Evolutionary conservation across 1,139 yeast genomes (phyloP).

Genomic region (Hemisphaericaspora xylofermentans): DNA sequence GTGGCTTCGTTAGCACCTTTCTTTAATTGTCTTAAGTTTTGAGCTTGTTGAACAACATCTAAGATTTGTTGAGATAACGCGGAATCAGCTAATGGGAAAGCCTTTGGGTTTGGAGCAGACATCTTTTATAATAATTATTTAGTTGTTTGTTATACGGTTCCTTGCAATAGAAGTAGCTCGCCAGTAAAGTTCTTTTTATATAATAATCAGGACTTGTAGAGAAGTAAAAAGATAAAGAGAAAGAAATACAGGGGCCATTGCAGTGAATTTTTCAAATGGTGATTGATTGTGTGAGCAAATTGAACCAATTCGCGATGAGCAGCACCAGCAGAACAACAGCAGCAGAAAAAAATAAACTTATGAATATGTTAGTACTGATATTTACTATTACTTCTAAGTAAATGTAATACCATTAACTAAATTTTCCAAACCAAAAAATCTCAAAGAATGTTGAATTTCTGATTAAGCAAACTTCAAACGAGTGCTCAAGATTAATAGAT

Average conservation of each 20-base stretch:
- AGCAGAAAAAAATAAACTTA: constrained; percentile 2
- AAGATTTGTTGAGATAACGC: constrained; percentile 94
- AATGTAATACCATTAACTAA: background rate
- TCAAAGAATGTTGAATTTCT: background rate
- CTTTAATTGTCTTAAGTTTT: constrained; percentile 96
- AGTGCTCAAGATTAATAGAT: too few relatives aligned
- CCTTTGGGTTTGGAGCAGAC: constrained; percentile 90
- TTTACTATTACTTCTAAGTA: background rate
- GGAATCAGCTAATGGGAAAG: constrained; percentile 98
- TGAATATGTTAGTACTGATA: constrained; percentile 2
- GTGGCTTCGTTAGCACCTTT: constrained; percentile 99
- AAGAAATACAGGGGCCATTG: background rate
- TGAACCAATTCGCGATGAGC: too few relatives aligned
- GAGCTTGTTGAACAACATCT: constrained; percentile 97
- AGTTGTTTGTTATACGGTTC: constrained; percentile 61
- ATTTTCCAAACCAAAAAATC: too few relatives aligned
- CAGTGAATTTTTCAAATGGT: too few relatives aligned
- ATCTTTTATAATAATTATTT: constrained; percentile 22
- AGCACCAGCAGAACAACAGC: background rate
- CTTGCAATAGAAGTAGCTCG: constrained; percentile 53
- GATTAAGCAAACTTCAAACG: too few relatives aligned
- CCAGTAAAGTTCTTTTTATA: constrained; percentile 27
- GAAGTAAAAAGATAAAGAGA: constrained; percentile 1
- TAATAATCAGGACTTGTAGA: background rate
- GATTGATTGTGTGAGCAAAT: too few relatives aligned